Conservation (phyloP, 495 filamentous ascomycete genomes). For the Barbatosphaeria neglecta region DNA sequence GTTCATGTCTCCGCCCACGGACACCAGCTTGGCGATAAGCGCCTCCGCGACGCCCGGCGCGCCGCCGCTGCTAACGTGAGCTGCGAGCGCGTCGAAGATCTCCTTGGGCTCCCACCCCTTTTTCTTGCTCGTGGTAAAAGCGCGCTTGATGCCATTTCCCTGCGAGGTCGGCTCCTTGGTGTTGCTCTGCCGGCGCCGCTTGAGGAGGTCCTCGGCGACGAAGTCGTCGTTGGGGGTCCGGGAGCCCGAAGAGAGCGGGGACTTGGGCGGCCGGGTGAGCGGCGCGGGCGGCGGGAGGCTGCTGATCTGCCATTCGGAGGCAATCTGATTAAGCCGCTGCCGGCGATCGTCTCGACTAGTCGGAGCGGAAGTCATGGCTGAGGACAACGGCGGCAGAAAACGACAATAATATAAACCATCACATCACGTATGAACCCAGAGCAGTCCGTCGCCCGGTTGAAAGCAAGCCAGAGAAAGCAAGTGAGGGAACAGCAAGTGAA, state of each 20-base stretch:
- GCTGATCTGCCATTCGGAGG: conserved; percentile 22
- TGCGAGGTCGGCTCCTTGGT: conserved; percentile 17
- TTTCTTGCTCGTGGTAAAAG: conserved; percentile 33
- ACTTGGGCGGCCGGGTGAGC: conserved; percentile 12
- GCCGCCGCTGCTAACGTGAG: conserved; percentile 27
- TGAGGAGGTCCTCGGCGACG: conserved; percentile 31
- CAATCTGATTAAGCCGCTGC: conserved; percentile 23
- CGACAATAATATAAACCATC: background rate
- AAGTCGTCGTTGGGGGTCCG: conserved; percentile 28
- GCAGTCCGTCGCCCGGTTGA: no score
- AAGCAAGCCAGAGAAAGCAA: background rate
- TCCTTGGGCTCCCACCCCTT: conserved; percentile 34
- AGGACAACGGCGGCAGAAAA: background rate
- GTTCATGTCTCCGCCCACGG: conserved; percentile 30
- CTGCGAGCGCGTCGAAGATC: conserved; percentile 30
- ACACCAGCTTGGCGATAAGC: conserved; percentile 29
- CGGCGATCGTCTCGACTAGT: conserved; percentile 17
- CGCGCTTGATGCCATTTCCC: conserved; percentile 23
- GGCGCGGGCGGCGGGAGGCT: conserved; percentile 9
- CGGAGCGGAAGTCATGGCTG: conserved; percentile 8
- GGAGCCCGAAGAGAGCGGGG: conserved; percentile 8
- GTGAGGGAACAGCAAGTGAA: background rate
- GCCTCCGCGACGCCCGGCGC: conserved; percentile 35
- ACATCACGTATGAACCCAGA: background rate
- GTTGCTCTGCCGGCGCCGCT: conserved; percentile 21